These are phyloP conservation scores for Salvia sclarea DNA, from an alignment of 305 asterid species.

Conservation along the genomic window DNA sequence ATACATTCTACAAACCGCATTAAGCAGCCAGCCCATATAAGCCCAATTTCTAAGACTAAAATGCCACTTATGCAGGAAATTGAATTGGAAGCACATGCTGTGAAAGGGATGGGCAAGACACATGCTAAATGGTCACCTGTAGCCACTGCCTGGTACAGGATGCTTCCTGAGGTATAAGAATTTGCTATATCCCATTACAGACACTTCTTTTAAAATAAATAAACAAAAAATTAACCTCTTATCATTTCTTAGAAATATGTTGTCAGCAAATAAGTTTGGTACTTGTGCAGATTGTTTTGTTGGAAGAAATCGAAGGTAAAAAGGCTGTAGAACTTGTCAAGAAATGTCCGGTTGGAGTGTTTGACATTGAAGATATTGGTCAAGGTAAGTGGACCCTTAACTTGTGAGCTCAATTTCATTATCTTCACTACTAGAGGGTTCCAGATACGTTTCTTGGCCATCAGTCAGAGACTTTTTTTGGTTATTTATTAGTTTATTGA, in stretches of 20 bases:
- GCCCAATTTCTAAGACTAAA: background rate
- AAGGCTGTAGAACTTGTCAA: slow-evolving; percentile 73
- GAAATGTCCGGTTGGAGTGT: slow-evolving; percentile 85
- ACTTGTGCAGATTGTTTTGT: slow-evolving; percentile 53
- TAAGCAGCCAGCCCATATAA: background rate
- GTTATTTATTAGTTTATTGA: slow-evolving; percentile 16
- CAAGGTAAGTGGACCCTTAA: slow-evolving; percentile 42
- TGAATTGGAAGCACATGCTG: slow-evolving; percentile 96
- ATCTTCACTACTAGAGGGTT: background rate
- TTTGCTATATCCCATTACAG: background rate
- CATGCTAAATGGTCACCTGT: slow-evolving; percentile 99
- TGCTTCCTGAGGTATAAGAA: slow-evolving; percentile 86
- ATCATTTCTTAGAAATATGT: background rate
- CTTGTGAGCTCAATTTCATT: background rate
- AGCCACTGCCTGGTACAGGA: slow-evolving; percentile 96
- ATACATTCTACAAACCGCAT: background rate
- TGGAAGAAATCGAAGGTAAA: slow-evolving; percentile 69
- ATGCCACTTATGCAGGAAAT: slow-evolving; percentile 62
- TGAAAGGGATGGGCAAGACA: slow-evolving; percentile 88
- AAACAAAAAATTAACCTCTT: background rate
- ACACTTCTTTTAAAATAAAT: background rate
- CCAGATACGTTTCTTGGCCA: slow-evolving; percentile 2
- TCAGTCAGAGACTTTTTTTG: background rate
- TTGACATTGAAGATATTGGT: slow-evolving; percentile 91
- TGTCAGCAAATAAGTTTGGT: slow-evolving; percentile 1